phyloP scores from a whole-genome alignment of 805 yeast genomes.

The Metschnikowia colocasiae region DNA sequence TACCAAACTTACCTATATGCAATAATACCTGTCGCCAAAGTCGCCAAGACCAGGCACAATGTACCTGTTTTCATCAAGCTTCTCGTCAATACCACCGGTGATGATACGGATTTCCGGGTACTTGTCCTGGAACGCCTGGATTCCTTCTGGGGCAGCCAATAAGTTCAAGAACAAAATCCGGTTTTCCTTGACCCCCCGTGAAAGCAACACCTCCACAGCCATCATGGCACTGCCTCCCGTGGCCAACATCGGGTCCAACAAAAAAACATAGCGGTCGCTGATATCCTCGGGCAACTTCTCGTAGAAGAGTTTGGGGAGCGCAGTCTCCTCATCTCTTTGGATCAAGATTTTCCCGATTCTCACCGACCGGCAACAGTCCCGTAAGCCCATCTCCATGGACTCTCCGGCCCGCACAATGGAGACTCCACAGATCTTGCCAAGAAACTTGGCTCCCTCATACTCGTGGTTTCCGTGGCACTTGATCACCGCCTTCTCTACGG shows the following conservation, averaged over 20 bases:
- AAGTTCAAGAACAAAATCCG: constrained; percentile 87
- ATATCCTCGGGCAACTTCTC: constrained; percentile 94
- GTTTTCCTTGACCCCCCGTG: constrained; percentile 83
- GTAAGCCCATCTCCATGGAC: constrained; percentile 96
- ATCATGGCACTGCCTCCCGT: constrained; percentile 98
- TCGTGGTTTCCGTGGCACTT: constrained; percentile 72
- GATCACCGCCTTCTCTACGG: constrained; percentile 67
- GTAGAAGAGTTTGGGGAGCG: constrained; percentile 84
- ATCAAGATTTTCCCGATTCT: constrained; percentile 94
- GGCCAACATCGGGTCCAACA: constrained; percentile 96
- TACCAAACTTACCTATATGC: constrained; percentile 47
- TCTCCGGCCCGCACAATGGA: constrained; percentile 98
- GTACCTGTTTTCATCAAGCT: constrained; percentile 78
- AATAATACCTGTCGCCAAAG: constrained; percentile 96
- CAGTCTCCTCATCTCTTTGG: constrained; percentile 98
- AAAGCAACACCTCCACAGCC: constrained; percentile 89
- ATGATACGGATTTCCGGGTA: constrained; percentile 85
- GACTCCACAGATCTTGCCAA: constrained; percentile 96
- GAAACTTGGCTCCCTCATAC: constrained; percentile 74
- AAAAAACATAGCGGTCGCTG: constrained; percentile 78
- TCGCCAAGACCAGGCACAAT: constrained; percentile 96
- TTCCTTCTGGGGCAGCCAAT: constrained; percentile 94
- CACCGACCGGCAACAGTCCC: constrained; percentile 96
- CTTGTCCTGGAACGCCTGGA: constrained; percentile 66
- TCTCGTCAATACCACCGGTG: constrained; percentile 90